Evolutionary conservation across 129 eudicot genomes (phyloP).

Genomic region (Tanacetum coccineum): DNA sequence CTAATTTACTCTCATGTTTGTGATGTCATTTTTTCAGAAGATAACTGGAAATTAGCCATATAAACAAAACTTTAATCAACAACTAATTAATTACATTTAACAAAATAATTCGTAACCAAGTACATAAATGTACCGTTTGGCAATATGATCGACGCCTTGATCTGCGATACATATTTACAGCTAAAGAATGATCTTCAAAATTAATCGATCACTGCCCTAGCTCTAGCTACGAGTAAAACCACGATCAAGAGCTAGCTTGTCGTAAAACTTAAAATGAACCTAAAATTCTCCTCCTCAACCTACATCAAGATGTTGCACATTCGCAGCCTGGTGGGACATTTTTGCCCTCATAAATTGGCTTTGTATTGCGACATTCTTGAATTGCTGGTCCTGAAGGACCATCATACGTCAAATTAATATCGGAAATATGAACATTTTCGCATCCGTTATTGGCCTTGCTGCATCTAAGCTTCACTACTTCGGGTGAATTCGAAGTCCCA

Average conservation of each 20-base stretch:
- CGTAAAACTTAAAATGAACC: not conserved
- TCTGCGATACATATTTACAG: conserved; percentile 16
- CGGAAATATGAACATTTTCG: conserved; percentile 40
- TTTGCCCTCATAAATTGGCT: conserved; percentile 39
- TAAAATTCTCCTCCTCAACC: not conserved
- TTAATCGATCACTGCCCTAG: conserved; percentile 3
- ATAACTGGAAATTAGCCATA: conserved; percentile 6
- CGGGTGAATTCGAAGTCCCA: conserved; percentile 37
- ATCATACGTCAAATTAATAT: conserved; percentile 40
- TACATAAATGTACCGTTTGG: too few species aligned
- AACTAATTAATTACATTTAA: too few species aligned
- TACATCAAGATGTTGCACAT: conserved; percentile 3
- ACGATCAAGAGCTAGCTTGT: conserved; percentile 1
- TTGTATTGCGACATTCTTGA: conserved; percentile 41
- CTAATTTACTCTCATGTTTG: too few species aligned
- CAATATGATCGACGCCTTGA: not conserved
- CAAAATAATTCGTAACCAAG: too few species aligned
- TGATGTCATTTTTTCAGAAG: not conserved
- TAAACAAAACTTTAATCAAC: too few species aligned
- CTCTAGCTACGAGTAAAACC: not conserved
- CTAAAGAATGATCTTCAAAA: conserved; percentile 8
- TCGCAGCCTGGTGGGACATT: conserved; percentile 32
- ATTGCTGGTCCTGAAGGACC: conserved; percentile 37
- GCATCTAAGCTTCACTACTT: conserved; percentile 47
- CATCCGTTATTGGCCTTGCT: conserved; percentile 51